These are phyloP conservation scores for Yamadazyma pseudoaaseri DNA, from an alignment of 1,139 yeast genomes.

Conservation along the genomic window DNA sequence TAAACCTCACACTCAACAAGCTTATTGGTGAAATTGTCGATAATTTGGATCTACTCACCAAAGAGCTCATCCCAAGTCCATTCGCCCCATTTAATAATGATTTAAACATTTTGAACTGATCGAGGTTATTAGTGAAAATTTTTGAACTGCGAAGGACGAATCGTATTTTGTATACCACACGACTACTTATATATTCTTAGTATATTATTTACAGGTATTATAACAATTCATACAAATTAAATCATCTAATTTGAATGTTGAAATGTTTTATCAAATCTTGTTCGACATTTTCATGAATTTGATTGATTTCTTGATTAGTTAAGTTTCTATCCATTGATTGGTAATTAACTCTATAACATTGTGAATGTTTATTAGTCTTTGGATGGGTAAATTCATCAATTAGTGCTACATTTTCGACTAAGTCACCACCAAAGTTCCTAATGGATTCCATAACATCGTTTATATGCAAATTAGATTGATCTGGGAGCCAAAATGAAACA, in stretches of 20 bases:
- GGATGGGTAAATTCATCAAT: constrained; percentile 87
- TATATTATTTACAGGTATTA: too few species aligned
- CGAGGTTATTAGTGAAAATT: constrained; percentile 4
- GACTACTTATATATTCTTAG: too few species aligned
- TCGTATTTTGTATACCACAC: too few species aligned
- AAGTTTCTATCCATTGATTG: constrained; percentile 95
- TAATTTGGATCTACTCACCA: neutral
- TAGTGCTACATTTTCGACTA: constrained; percentile 80
- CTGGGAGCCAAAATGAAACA: constrained; percentile 86
- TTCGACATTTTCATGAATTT: constrained; percentile 64
- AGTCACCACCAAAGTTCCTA: constrained; percentile 78
- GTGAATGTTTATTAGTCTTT: constrained; percentile 70
- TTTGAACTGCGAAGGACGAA: constrained; percentile 1
- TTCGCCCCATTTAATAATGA: neutral
- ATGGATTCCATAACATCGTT: constrained; percentile 95
- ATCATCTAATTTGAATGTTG: constrained; percentile 48
- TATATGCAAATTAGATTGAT: constrained; percentile 53
- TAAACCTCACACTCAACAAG: constrained; percentile 41
- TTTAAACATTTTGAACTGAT: neutral
- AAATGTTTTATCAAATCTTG: constrained; percentile 49
- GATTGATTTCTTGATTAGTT: constrained; percentile 78
- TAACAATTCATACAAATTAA: too few species aligned
- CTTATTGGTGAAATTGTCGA: constrained; percentile 1
- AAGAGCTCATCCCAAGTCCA: neutral
- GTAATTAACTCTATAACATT: constrained; percentile 86